Percentiles rank a stretch among this genome's conserved stretches.
Conservation (phyloP, 2,329 filamentous ascomycete species). For the Didymella segeticola region DNA sequence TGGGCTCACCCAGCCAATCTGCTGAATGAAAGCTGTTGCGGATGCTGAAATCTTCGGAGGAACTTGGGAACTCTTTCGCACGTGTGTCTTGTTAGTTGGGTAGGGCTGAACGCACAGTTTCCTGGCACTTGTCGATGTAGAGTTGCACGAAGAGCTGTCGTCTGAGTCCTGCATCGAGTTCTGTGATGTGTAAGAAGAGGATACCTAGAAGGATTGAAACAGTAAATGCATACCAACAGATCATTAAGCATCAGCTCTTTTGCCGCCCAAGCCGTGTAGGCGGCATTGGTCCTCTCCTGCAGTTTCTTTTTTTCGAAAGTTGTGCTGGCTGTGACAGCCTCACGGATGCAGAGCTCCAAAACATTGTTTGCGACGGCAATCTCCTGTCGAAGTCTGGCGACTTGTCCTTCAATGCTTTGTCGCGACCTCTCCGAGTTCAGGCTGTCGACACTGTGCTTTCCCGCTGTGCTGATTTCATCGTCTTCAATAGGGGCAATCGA, state of each 20-base stretch:
- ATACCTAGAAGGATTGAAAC: background rate
- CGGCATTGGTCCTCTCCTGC: slow-evolving; percentile 17
- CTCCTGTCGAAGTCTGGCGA: slow-evolving; percentile 11
- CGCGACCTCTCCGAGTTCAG: slow-evolving; percentile 5
- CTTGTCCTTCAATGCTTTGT: slow-evolving; percentile 11
- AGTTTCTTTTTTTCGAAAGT: slow-evolving; percentile 14
- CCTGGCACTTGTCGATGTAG: slow-evolving; percentile 1
- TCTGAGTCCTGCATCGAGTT: slow-evolving; percentile 16
- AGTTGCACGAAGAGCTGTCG: slow-evolving; percentile 17
- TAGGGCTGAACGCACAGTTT: slow-evolving; percentile 15
- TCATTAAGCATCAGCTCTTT: slow-evolving; percentile 14
- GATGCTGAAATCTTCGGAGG: slow-evolving; percentile 7
- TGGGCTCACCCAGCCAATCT: slow-evolving; percentile 18
- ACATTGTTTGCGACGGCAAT: slow-evolving; percentile 14
- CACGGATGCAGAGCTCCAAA: slow-evolving; percentile 16
- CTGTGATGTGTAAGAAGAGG: background rate
- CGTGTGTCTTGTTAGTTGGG: slow-evolving; percentile 12
- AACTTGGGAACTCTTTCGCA: slow-evolving; percentile 11
- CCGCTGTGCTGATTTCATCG: slow-evolving; percentile 11
- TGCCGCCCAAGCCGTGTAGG: slow-evolving; percentile 16
- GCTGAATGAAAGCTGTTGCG: slow-evolving; percentile 18
- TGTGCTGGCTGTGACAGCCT: slow-evolving; percentile 14
- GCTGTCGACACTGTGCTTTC: slow-evolving; percentile 16
- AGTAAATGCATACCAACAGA: slow-evolving; percentile 2
- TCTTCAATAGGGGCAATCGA: slow-evolving; percentile 14